Percentiles rank a stretch among this genome's conserved stretches.
Evolutionary conservation across 768 basidiomycete species (phyloP).

Genomic region (Clitopilus passeckerianus): DNA sequence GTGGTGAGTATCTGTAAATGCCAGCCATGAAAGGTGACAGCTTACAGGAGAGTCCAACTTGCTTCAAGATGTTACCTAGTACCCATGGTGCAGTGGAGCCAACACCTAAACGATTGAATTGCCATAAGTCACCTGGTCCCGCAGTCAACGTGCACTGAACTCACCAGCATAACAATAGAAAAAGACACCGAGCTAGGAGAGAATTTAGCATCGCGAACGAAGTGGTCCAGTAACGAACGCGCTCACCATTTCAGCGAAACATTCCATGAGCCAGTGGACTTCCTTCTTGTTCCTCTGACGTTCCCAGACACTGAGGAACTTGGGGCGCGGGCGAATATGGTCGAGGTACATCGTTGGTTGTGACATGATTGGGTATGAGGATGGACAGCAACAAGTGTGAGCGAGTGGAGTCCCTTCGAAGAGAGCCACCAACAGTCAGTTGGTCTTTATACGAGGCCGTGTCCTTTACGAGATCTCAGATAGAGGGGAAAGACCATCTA

Average conservation of each 20-base stretch:
- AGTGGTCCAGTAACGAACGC: not conserved
- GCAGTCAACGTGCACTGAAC: slow-evolving; percentile 2
- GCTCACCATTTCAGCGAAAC: slow-evolving; percentile 56
- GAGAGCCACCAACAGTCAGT: not conserved
- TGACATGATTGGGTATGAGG: not conserved
- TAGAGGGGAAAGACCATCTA: not conserved
- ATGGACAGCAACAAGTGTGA: not conserved
- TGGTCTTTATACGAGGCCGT: not conserved
- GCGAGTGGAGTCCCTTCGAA: not conserved
- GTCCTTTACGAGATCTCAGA: not conserved
- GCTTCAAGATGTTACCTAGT: slow-evolving; percentile 38
- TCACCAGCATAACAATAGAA: slow-evolving; percentile 52
- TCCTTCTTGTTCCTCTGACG: slow-evolving; percentile 32
- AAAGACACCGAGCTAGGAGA: slow-evolving; percentile 50
- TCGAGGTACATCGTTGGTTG: not conserved
- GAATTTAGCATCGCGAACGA: slow-evolving; percentile 1
- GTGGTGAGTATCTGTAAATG: not conserved
- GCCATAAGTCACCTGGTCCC: not conserved
- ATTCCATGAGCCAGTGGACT: slow-evolving; percentile 51
- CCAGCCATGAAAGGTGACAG: slow-evolving; percentile 4
- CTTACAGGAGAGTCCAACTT: slow-evolving; percentile 46
- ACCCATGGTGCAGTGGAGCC: slow-evolving; percentile 49
- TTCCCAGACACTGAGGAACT: slow-evolving; percentile 46
- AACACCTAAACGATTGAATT: slow-evolving; percentile 29
- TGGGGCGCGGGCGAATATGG: not conserved